phyloP scores from a whole-genome alignment of 140 eudicot species.

The Senecio squalidus region DNA sequence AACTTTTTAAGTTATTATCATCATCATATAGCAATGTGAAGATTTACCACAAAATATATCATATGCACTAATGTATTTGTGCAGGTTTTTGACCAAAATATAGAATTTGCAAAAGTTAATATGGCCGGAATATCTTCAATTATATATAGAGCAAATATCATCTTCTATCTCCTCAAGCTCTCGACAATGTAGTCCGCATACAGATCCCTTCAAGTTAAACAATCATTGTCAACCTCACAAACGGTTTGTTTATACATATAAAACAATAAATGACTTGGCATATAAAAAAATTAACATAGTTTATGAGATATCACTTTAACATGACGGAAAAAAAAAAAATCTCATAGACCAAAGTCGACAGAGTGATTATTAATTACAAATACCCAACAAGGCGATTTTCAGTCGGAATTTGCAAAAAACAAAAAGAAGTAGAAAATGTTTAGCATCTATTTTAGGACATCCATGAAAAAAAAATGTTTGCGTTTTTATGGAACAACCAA shows the following conservation, averaged over 20 bases:
- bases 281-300: too few relatives aligned
- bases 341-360: background rate
- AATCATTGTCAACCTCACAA: conserved; percentile 10
- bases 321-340: too few relatives aligned
- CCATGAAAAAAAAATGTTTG: background rate
- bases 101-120: conserved; percentile 11
- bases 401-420: background rate
- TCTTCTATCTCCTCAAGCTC: conserved; percentile 57
- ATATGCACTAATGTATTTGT: conserved; percentile 20
- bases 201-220: conserved; percentile 47
- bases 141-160: conserved; percentile 3
- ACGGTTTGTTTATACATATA: background rate
- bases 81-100: conserved; percentile 20
- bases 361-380: background rate
- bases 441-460: background rate
- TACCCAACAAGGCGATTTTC: background rate
- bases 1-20: conserved; percentile 9
- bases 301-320: too few relatives aligned
- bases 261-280: too few relatives aligned
- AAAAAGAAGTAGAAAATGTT: background rate
- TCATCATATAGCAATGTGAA: conserved; percentile 15
- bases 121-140: conserved; percentile 21
- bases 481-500: background rate
- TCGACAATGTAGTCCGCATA: conserved; percentile 72
- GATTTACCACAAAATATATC: conserved; percentile 7